Conservation (phyloP, 2,329 filamentous ascomycete genomes). For the Trichoderma breve region DNA sequence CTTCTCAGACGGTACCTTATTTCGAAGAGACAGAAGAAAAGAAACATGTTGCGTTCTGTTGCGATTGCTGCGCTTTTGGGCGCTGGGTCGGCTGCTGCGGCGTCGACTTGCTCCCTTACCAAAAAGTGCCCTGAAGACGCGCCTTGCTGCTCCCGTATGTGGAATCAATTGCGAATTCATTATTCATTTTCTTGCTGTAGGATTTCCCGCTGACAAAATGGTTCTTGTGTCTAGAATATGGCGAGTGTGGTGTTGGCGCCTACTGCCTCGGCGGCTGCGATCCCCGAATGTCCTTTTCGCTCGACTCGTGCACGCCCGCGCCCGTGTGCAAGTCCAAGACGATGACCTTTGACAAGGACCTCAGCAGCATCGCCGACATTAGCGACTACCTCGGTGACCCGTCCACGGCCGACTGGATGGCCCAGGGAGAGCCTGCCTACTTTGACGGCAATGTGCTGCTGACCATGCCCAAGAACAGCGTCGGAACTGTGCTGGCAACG, state of each 20-base stretch:
- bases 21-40: not conserved
- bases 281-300: slow-evolving; percentile 74
- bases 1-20: not conserved
- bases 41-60: slow-evolving; percentile 34
- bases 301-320: slow-evolving; percentile 81
- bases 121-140: slow-evolving; percentile 67
- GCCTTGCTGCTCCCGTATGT: slow-evolving; percentile 81
- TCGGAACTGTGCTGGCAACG: slow-evolving; percentile 80
- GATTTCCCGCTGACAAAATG: not conserved
- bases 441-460: slow-evolving; percentile 72
- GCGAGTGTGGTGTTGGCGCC: slow-evolving; percentile 86
- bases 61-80: slow-evolving; percentile 34
- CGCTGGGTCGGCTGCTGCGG: slow-evolving; percentile 33
- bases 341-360: slow-evolving; percentile 67
- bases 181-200: not conserved
- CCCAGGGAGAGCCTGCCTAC: slow-evolving; percentile 69
- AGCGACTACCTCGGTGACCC: slow-evolving; percentile 84
- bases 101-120: slow-evolving; percentile 44
- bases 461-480: slow-evolving; percentile 83
- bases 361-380: slow-evolving; percentile 68
- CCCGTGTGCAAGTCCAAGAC: slow-evolving; percentile 75
- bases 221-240: slow-evolving; percentile 65
- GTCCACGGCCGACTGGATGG: slow-evolving; percentile 80
- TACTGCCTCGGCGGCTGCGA: slow-evolving; percentile 97
- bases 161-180: not conserved